phyloP scores from a whole-genome alignment of 345 rosid species.

The Lumnitzera littorea region DNA sequence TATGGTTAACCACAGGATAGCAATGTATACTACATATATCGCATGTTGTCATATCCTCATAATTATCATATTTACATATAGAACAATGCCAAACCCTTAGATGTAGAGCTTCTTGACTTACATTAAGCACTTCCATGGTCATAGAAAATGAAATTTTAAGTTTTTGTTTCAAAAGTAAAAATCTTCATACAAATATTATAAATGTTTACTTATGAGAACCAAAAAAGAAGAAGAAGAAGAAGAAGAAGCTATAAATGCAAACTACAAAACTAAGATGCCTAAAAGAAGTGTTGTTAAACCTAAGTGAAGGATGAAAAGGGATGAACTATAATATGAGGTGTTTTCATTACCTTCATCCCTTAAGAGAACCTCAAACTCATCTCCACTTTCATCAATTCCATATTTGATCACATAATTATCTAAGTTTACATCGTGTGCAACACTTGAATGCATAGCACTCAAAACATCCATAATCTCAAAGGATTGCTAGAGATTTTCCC shows the following conservation, averaged over 20 bases:
- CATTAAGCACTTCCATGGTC: conserved; percentile 27
- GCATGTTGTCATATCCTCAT: conserved; percentile 59
- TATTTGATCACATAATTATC: too few species aligned
- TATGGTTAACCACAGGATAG: conserved; percentile 28
- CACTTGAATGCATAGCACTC: too few species aligned
- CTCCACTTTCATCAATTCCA: too few species aligned
- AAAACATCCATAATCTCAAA: too few species aligned
- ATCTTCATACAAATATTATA: not conserved
- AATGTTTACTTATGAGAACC: too few species aligned
- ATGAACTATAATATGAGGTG: too few species aligned
- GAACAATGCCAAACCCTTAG: conserved; percentile 59
- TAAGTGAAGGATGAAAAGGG: too few species aligned
- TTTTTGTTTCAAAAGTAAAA: not conserved
- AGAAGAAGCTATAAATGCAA: not conserved
- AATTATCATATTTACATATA: conserved; percentile 91
- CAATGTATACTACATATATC: conserved; percentile 92
- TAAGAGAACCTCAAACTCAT: too few species aligned
- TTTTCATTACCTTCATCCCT: too few species aligned
- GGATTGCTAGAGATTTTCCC: too few species aligned
- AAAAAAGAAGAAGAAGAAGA: not conserved
- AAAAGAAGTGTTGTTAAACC: too few species aligned
- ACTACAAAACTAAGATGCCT: not conserved
- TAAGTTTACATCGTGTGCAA: too few species aligned
- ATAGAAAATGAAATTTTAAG: conserved; percentile 5
- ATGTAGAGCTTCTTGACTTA: conserved; percentile 22